Evolutionary conservation across 495 filamentous ascomycete genomes (phyloP).

Genomic region (Tuber microsphaerosporum): DNA sequence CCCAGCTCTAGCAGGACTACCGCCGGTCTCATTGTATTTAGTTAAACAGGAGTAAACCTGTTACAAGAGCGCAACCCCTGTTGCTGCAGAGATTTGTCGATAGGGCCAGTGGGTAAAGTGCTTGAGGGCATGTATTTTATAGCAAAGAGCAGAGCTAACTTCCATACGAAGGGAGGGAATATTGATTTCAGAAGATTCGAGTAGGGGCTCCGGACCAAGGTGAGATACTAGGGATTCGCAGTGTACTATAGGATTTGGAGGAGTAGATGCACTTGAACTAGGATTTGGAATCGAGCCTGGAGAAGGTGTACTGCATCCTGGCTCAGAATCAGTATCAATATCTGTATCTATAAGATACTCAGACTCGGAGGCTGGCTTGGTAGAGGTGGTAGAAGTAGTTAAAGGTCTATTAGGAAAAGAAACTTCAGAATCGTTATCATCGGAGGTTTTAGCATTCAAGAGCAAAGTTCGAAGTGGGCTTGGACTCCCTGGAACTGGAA

Average conservation of each 20-base stretch:
- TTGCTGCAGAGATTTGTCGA: background rate
- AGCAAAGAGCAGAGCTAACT: background rate
- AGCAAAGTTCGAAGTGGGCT: too few relatives aligned
- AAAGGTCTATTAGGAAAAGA: background rate
- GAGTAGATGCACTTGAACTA: too few relatives aligned
- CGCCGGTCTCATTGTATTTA: too few relatives aligned
- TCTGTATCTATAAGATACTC: background rate
- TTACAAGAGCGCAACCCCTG: background rate
- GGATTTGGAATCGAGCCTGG: too few relatives aligned
- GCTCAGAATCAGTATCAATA: background rate
- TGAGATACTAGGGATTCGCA: background rate
- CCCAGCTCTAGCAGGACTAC: too few relatives aligned
- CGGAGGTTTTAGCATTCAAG: too few relatives aligned
- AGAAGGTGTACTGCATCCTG: too few relatives aligned
- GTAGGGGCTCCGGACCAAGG: background rate
- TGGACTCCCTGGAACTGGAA: too few relatives aligned
- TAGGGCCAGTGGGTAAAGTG: background rate
- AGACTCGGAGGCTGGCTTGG: background rate
- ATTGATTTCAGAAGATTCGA: rapidly evolving
- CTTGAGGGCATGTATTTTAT: background rate
- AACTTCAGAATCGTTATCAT: background rate
- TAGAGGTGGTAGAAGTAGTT: background rate
- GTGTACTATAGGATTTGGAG: too few relatives aligned
- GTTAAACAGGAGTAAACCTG: too few relatives aligned
- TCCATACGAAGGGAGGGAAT: background rate